phyloP scores from a whole-genome alignment of 2,329 filamentous ascomycete species.

The Sclerotinia glacialis region DNA sequence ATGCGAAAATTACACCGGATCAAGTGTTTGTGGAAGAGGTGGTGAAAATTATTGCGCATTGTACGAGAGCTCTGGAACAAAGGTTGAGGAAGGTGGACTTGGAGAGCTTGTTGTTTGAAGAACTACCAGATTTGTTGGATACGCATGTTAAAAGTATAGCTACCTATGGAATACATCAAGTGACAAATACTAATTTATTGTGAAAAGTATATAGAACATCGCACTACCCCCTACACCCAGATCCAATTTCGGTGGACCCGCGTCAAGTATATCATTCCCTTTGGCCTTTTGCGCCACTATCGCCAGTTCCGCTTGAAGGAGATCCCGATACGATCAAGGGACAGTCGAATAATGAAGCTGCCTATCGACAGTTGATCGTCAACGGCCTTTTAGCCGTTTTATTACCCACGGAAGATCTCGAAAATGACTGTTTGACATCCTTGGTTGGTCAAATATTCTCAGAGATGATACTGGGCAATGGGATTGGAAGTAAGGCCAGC shows the following conservation, averaged over 20 bases:
- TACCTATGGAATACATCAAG: conserved; percentile 1
- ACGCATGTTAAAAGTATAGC: conserved; percentile 70
- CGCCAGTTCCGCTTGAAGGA: conserved; percentile 63
- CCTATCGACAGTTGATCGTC: conserved; percentile 85
- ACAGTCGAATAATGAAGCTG: conserved; percentile 73
- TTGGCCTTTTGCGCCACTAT: conserved; percentile 75
- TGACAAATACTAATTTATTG: conserved; percentile 22
- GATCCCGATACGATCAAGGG: conserved; percentile 49
- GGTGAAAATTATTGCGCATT: conserved; percentile 87
- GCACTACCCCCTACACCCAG: conserved; percentile 54
- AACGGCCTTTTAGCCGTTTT: conserved; percentile 78
- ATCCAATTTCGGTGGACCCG: conserved; percentile 59
- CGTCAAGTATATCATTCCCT: conserved; percentile 79
- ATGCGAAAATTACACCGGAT: conserved; percentile 86
- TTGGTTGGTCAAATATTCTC: conserved; percentile 85
- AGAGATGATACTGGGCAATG: conserved; percentile 82
- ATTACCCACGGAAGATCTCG: conserved; percentile 86
- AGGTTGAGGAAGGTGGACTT: conserved; percentile 78
- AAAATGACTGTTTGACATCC: conserved; percentile 79
- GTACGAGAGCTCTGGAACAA: conserved; percentile 82
- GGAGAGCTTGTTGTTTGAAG: conserved; percentile 79
- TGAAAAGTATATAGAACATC: conserved; percentile 68
- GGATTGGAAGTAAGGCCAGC: conserved; percentile 74
- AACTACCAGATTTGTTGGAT: conserved; percentile 78
- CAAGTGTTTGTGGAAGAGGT: conserved; percentile 84